Evolutionary conservation across 2,329 filamentous ascomycete species (phyloP), one percentile per base, ranked within the genome.

Genomic region (Fusarium humuli): DNA sequence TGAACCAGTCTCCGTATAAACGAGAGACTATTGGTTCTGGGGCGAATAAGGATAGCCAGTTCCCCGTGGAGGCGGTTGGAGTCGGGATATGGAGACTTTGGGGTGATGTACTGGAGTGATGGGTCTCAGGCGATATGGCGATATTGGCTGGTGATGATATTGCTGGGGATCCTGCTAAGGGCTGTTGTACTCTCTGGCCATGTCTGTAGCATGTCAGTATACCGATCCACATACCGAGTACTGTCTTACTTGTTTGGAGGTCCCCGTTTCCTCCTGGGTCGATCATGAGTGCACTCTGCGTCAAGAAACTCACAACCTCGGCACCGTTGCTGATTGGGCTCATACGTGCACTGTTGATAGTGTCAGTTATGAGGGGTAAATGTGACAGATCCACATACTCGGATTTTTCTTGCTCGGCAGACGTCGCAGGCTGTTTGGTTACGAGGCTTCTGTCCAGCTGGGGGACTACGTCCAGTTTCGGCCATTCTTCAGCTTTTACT

Each of bases 1-100:
- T 69, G 71, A 81, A 81, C 78, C 78, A 81, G 53, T 79, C 73
- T 44, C 72, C 49, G 7, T 81, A 70, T 3, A 81, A 67, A 2
- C 49, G 57, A 6, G 46, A 50, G 5, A 75, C 46, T 7, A 57
- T 46, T 3, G 62, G 4, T 9, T 73, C 61, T 3, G 71, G 57
- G 11, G 69, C 71, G 40, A 75, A 74, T 1, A 29, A 41, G 3
- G 69, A 61, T 3, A 75, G 64, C 71, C 69, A 73, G 7, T 64
- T 52, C 16, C 34, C 18, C 10, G 34, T 18, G 10, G 18, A 18
- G 16, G 10, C 18, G 34, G 16, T n/a, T 18, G 34, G 34, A n/a
- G 18, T 37, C 10, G 34, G 18, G 34, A 11, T 4, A n/a, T 42
- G 52, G 8, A 64, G 64, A 20, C 70, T 72, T 22, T 57, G 61